phyloP scores from a whole-genome alignment of 2,329 filamentous ascomycete genomes.

The Fusarium cicatricum region DNA sequence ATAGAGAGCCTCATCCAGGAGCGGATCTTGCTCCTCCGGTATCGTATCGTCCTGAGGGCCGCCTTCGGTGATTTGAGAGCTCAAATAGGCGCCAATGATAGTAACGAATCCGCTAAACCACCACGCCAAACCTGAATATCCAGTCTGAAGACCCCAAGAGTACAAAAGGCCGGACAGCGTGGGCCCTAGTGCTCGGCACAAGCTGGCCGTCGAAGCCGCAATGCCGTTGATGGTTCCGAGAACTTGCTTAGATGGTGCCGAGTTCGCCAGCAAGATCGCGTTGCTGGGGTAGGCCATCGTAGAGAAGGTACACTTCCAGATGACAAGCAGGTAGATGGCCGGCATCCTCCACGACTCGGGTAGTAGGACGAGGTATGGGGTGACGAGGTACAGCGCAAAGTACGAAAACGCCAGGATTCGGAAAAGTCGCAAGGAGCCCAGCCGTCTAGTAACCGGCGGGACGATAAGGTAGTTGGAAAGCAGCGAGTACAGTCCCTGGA shows the following conservation, averaged over 20 bases:
- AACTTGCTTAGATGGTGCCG: slow-evolving; percentile 82
- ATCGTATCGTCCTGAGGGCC: slow-evolving; percentile 54
- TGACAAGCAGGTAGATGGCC: slow-evolving; percentile 78
- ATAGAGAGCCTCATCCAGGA: slow-evolving; percentile 44
- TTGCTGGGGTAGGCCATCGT: slow-evolving; percentile 92
- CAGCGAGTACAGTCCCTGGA: slow-evolving; percentile 91
- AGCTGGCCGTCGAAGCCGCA: slow-evolving; percentile 87
- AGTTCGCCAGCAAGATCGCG: slow-evolving; percentile 87
- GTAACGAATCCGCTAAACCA: slow-evolving; percentile 87
- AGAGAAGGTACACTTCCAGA: slow-evolving; percentile 93
- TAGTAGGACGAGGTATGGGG: slow-evolving; percentile 88
- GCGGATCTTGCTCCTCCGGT: slow-evolving; percentile 51
- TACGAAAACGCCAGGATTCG: slow-evolving; percentile 82
- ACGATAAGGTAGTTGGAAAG: slow-evolving; percentile 86
- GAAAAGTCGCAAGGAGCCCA: slow-evolving; percentile 85
- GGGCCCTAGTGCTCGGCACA: slow-evolving; percentile 88
- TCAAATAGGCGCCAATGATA: slow-evolving; percentile 76
- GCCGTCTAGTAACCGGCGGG: slow-evolving; percentile 74
- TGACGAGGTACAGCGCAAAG: slow-evolving; percentile 85
- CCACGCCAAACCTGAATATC: slow-evolving; percentile 91
- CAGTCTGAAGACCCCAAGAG: slow-evolving; percentile 77
- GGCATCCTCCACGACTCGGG: slow-evolving; percentile 75
- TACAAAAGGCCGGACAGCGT: slow-evolving; percentile 88
- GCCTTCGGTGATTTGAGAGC: slow-evolving; percentile 77
- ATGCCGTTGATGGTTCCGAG: slow-evolving; percentile 93